Base-by-base conservation (phyloP, 2,329 filamentous ascomycete genomes). In the Stagonosporopsis chrysanthemi region DNA sequence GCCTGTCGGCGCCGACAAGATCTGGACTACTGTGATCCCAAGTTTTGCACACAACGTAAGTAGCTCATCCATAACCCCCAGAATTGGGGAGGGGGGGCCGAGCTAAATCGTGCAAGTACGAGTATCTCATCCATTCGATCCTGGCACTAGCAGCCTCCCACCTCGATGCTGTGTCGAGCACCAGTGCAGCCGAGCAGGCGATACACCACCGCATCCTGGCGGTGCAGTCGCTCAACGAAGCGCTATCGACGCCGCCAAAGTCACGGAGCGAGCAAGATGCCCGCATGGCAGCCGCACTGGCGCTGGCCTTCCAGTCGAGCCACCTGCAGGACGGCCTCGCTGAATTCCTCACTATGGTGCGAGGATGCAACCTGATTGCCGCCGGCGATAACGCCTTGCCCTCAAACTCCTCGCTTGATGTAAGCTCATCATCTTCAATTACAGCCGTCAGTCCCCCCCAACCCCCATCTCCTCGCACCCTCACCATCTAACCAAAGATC, bases 121-220 rank as follows among this genome's bases (percentile, higher is more conserved):
- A 88, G 53, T 89, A 86, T 57, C 80, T 90, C 9, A 89, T 91
- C 84, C 88, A 91, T 70, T 86, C 88, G 4, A 87, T 91, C 47
- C 81, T 90, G 0, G 87, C 87, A 12, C 82, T 89, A 58, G 82
- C 88, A 1, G 89, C 88, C 29, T 90, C 88, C 0, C 86, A 90
- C 61, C 80, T 90, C 4, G 81, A 83, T 64, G 75, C 76, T 4
- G 73, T 78, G 0, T 84, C 73, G 2, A 71, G 84, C 56, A 71
- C 80, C 1, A 80, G 80, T 57, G 81, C 90, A 17, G 73, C 82
- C 14, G 78, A 82, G 14, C 81, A 83, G 28, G 87, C 88, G 39
- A 84, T 90, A 76, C 78, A 79, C 33, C 88, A 90, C 71, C 85
- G 88, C 19, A 77, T 89, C 49, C 84, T 88, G 56, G 87, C 88